Conservation (phyloP, 2,329 filamentous ascomycete genomes). For the Colletotrichum sublineola region DNA sequence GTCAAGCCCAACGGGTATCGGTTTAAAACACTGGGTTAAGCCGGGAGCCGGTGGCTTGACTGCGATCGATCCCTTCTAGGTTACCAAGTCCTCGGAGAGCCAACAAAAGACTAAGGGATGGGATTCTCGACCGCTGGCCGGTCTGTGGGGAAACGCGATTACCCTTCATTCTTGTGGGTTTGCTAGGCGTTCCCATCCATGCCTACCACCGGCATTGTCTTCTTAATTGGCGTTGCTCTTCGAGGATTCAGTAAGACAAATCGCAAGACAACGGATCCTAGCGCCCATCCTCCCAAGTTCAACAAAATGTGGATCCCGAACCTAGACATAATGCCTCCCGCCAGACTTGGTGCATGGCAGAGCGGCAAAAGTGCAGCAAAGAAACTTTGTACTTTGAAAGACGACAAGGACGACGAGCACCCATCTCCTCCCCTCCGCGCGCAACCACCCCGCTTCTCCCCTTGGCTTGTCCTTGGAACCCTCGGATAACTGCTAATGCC, state of each 20-base stretch:
- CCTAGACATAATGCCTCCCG: background rate
- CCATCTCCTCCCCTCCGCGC: background rate
- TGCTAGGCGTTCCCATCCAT: conserved; percentile 1
- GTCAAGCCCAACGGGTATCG: conserved; percentile 5
- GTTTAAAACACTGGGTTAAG: background rate
- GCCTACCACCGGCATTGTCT: background rate
- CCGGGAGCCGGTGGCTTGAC: background rate
- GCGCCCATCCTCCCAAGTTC: background rate
- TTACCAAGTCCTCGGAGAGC: conserved; percentile 26
- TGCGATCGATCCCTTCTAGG: background rate
- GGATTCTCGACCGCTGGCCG: background rate
- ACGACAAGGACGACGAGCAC: background rate
- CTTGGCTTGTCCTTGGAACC: conserved; percentile 5
- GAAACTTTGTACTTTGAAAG: background rate
- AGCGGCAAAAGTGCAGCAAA: background rate
- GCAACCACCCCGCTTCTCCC: conserved; percentile 9
- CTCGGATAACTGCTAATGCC: conserved; percentile 35
- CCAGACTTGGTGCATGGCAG: conserved; percentile 3
- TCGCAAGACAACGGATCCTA: conserved; percentile 12
- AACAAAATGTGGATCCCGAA: background rate
- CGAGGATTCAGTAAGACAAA: background rate
- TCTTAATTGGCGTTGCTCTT: background rate
- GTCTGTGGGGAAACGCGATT: conserved; percentile 8
- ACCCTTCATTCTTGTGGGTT: background rate
- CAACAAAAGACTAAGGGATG: conserved; percentile 7